These are phyloP conservation scores for Elaeis guineensis DNA, from an alignment of 176 grass and related monocot genomes.

Conservation along the genomic window DNA sequence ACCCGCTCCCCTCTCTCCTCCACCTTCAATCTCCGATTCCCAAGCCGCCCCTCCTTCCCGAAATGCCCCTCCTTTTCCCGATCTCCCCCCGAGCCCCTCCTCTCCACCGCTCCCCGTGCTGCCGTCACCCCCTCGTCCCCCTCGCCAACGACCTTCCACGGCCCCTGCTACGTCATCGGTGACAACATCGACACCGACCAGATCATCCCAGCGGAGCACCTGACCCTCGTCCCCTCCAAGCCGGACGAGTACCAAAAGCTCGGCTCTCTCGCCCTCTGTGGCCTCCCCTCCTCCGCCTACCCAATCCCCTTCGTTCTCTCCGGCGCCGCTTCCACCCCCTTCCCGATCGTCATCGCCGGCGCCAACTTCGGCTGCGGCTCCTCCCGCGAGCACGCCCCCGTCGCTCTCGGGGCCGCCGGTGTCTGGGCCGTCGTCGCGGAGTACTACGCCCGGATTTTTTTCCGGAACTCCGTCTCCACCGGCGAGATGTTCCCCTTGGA, in stretches of 20 bases:
- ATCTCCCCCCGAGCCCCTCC: conserved; percentile 10
- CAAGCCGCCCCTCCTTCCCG: conserved; percentile 22
- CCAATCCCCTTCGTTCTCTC: conserved; percentile 47
- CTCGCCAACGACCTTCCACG: conserved; percentile 51
- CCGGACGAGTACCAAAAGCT: conserved; percentile 84
- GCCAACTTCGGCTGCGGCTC: conserved; percentile 93
- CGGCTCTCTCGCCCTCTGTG: conserved; percentile 58
- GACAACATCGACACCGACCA: conserved; percentile 99
- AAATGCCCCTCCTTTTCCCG: not conserved
- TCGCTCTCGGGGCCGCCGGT: conserved; percentile 75
- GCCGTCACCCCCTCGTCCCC: conserved; percentile 8
- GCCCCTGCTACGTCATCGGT: conserved; percentile 66
- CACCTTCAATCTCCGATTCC: not conserved
- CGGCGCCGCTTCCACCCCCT: conserved; percentile 36
- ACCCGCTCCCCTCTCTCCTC: not conserved
- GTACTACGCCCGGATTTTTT: conserved; percentile 80
- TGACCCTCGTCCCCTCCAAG: conserved; percentile 91
- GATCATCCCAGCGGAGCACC: conserved; percentile 92
- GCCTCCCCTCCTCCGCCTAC: conserved; percentile 54
- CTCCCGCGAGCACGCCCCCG: conserved; percentile 92
- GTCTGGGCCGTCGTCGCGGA: conserved; percentile 48
- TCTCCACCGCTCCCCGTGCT: not conserved
- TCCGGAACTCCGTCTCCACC: conserved; percentile 83
- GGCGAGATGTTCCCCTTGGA: conserved; percentile 93
- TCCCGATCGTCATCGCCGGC: conserved; percentile 52